Percentiles rank a stretch among this genome's conserved stretches.
These are phyloP conservation scores for Cyberlindnera mississippiensis DNA, from an alignment of 805 yeast genomes.

Conservation along the genomic window DNA sequence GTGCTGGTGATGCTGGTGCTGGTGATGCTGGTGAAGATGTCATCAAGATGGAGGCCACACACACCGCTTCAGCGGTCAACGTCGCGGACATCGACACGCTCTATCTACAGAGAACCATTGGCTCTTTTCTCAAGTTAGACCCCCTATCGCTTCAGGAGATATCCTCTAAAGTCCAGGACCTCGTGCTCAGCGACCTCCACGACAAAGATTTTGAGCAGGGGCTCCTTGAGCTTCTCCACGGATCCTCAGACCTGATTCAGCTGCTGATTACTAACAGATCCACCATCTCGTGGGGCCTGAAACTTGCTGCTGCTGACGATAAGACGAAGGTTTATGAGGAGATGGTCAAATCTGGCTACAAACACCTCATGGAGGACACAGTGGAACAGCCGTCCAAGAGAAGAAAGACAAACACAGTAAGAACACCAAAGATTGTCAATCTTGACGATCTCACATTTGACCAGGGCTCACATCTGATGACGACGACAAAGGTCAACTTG, in stretches of 20 bases:
- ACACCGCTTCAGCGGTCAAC: constrained; percentile 25
- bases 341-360: constrained; percentile 42
- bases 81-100: constrained; percentile 42
- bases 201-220: constrained; percentile 47
- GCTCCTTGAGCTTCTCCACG: constrained; percentile 50
- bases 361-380: constrained; percentile 33
- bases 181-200: constrained; percentile 36
- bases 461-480: constrained; percentile 67
- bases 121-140: constrained; percentile 34
- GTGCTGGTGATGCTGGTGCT: constrained; percentile 21
- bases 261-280: constrained; percentile 47
- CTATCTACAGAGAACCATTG: constrained; percentile 52
- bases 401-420: constrained; percentile 22
- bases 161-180: constrained; percentile 36
- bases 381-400: constrained; percentile 20
- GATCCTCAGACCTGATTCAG: constrained; percentile 46
- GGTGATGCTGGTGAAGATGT: constrained; percentile 20
- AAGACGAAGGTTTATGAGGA: constrained; percentile 35
- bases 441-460: constrained; percentile 61
- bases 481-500: constrained; percentile 61
- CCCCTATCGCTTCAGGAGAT: constrained; percentile 37
- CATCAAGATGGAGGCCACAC: constrained; percentile 17
- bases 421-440: constrained; percentile 55
- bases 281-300: constrained; percentile 51
- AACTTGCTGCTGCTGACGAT: constrained; percentile 38